Evolutionary conservation across 352 stramenopile genomes (phyloP).

Genomic region (Globisporangium uncinulatum): DNA sequence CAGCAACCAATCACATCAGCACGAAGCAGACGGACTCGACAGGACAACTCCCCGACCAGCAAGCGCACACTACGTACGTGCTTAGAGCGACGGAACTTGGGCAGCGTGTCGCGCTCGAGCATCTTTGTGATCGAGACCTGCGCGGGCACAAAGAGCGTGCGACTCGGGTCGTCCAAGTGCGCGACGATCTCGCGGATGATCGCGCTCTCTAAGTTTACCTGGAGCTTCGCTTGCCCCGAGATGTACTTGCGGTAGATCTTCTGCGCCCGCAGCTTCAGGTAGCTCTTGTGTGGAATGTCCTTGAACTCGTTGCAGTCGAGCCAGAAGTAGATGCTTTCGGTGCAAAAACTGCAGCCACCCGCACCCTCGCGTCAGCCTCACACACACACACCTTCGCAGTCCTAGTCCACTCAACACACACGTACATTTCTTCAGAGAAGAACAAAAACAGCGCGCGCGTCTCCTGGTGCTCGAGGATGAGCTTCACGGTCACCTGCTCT

Average conservation of each 20-base stretch:
- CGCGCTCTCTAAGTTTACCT: slow-evolving; percentile 63
- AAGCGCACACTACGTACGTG: slow-evolving; percentile 30
- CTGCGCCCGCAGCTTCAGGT: slow-evolving; percentile 67
- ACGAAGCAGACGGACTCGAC: background rate
- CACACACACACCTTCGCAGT: too few relatives aligned
- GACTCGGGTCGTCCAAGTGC: slow-evolving; percentile 48
- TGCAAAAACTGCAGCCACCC: slow-evolving; percentile 44
- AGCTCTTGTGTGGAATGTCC: slow-evolving; percentile 64
- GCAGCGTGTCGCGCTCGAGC: slow-evolving; percentile 67
- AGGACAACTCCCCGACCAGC: too few relatives aligned
- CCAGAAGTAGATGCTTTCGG: slow-evolving; percentile 82
- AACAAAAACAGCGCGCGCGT: slow-evolving; percentile 62
- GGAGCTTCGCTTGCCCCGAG: slow-evolving; percentile 47
- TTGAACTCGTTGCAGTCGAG: slow-evolving; percentile 82
- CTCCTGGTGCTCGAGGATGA: slow-evolving; percentile 60
- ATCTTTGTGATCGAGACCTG: slow-evolving; percentile 72
- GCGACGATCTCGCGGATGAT: slow-evolving; percentile 50
- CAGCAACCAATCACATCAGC: background rate
- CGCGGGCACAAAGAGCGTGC: slow-evolving; percentile 49
- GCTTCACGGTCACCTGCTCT: slow-evolving; percentile 36
- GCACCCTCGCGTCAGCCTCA: too few relatives aligned
- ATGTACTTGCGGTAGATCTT: slow-evolving; percentile 84
- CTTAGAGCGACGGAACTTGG: slow-evolving; percentile 69
- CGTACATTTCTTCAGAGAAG: slow-evolving; percentile 78
- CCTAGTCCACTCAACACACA: background rate